Evolutionary conservation across 805 yeast genomes (phyloP), one percentile per base, ranked within the genome.

Genomic region (Cyberlindnera meyerae): DNA sequence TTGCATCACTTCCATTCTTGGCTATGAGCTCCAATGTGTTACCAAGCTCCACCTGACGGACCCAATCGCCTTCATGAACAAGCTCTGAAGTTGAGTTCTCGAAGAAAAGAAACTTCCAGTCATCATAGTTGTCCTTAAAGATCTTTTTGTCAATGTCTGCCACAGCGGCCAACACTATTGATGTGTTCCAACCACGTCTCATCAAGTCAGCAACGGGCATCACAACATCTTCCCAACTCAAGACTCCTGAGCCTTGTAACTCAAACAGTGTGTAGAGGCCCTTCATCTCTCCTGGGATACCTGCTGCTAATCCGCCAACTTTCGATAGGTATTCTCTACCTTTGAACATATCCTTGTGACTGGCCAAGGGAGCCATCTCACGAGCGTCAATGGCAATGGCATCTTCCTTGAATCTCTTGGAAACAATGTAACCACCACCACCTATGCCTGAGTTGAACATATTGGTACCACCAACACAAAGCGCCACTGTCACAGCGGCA

Each of bases 381-480:
- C 98, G 68, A 21, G 93, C 94, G 60, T 90, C 95, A 28, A 89
- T 75, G 20, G 80, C 68, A 3, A 81, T 45, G 2, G 81, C 73
- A 1, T 70, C 68, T 7, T 70, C 68, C 8, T 70, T 68, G 11
- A 68, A 63, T 18, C 57, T 60, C 29, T 55, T 55, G 24, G 46
- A 45, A 4, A 77, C 68, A 1, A 78, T 71, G 29, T 83, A 81
- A 49, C 75, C 87, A 0, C 83, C 86, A 8, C 98, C 97, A 7
- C 97, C 96, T 29, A 90, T 79, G 0, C 97, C 96, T 2, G 95
- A 80, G 40, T 81, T 80, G 63, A 82, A 86, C 44, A 87, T 79
- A 54, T 85, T 84, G 16, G 86, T 62, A 36, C 84, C 70, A 3
- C 97, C 97, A 22, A 90, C 77, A 54, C 98, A 90, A 20, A 90